Evolutionary conservation across 2,329 filamentous ascomycete species (phyloP).

Genomic region (Escovopsis sp.): DNA sequence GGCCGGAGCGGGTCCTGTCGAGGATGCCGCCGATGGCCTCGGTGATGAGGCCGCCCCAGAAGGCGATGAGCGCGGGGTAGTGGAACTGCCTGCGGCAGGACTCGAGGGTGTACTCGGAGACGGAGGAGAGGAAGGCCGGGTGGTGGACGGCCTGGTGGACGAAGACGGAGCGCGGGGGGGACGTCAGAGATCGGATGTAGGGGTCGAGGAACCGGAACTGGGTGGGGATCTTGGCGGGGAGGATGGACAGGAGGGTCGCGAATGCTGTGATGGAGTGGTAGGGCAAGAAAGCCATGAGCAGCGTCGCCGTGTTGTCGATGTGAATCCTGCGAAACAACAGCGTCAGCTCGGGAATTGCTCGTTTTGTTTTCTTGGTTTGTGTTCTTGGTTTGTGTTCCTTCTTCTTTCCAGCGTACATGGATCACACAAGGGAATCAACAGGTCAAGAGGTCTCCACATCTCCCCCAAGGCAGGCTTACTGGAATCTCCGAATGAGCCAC

Average conservation of each 20-base stretch:
- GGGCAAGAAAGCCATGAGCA: conserved; percentile 78
- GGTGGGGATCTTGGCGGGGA: conserved; percentile 58
- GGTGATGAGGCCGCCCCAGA: conserved; percentile 81
- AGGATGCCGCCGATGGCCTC: conserved; percentile 75
- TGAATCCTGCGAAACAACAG: conserved; percentile 79
- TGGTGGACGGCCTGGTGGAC: conserved; percentile 74
- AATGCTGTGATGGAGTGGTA: conserved; percentile 84
- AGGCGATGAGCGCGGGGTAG: conserved; percentile 64
- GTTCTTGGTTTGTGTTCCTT: too few species aligned
- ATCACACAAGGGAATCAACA: too few species aligned
- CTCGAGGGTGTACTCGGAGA: conserved; percentile 67
- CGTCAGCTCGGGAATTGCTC: too few species aligned
- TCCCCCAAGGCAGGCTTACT: too few species aligned
- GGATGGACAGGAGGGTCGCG: conserved; percentile 69
- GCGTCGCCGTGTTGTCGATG: conserved; percentile 66
- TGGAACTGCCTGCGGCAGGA: conserved; percentile 57
- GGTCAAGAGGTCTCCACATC: too few species aligned
- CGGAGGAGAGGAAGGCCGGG: conserved; percentile 53
- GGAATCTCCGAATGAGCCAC: conserved; percentile 85
- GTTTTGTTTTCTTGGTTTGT: too few species aligned
- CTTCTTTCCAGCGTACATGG: too few species aligned
- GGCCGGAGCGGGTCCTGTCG: conserved; percentile 60
- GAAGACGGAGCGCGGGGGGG: conserved; percentile 64
- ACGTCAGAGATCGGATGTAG: conserved; percentile 63
- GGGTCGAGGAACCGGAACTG: conserved; percentile 75